Evolutionary conservation across 495 filamentous ascomycete species (phyloP), one percentile per base, ranked within the genome.

Genomic region (Lepidopterella palustris): DNA sequence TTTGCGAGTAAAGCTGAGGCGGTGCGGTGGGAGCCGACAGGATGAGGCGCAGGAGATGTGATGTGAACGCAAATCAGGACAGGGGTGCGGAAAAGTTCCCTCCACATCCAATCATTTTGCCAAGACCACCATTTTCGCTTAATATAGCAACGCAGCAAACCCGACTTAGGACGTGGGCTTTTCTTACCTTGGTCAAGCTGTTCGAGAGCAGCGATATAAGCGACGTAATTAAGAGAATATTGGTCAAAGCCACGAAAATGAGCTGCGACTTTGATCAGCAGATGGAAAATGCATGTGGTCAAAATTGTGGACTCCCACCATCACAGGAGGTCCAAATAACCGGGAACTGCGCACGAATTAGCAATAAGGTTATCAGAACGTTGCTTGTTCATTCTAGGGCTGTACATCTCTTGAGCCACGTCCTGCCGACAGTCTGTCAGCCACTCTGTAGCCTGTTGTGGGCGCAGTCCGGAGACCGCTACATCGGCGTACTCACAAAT

Each of bases 141-240:
- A 32, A 3, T 26, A 50, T 10, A 54, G 55, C 54, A 51, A 42
- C 32, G 53, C 56, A 63, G 42, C 42, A 39, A 53, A 15, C 55
- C 52, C 24, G 21, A 49, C 47, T 25, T 25, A n/a, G 24, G n/a
- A 76, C 86, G 77, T 25, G 53, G 24, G 28, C 27, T 39, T 26
- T 20, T 55, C 71, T 27, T 70, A 97, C 90, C 70, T 88, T 89
- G 40, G 85, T 88, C 64, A 96, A 83, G 68, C 84, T 90, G 77
- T 95, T 92, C 64, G 88, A 92, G 62, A 97, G 83, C 73, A 97
- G 83, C 78, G 88, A 90, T 56, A 96, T 93, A 58, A 96, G 77
- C 15, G 88, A 92, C 39, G 92, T 93, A 63, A 95, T 86, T n/a
- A 97, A 78, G 13, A 96, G 79, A 56, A 96, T 90, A 63, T 92